Evolutionary conservation across 345 rosid species (phyloP).

Genomic region (Arabis alpina): DNA sequence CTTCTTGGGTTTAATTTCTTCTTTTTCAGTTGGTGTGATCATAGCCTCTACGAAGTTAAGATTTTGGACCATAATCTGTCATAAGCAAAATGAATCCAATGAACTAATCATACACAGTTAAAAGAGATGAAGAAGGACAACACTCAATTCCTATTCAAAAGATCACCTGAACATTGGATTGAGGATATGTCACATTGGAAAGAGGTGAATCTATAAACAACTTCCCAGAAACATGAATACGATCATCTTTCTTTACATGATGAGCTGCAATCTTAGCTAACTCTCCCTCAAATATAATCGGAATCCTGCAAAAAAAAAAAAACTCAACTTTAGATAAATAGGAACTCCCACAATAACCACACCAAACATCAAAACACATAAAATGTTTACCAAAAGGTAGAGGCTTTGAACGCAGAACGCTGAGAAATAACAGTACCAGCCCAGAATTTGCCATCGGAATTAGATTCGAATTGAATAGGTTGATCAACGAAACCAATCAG

Average conservation of each 20-base stretch:
- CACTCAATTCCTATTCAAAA: not conserved
- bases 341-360: not conserved
- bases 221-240: constrained; percentile 63
- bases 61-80: constrained; percentile 68
- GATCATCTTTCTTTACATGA: constrained; percentile 67
- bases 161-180: constrained; percentile 61
- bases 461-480: constrained; percentile 51
- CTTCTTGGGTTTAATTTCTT: constrained; percentile 21
- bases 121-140: not conserved
- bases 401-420: constrained; percentile 43
- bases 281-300: constrained; percentile 72
- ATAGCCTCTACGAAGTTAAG: constrained; percentile 59
- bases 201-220: constrained; percentile 57
- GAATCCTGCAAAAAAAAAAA: constrained; percentile 55
- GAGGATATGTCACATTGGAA: constrained; percentile 39
- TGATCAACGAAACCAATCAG: constrained; percentile 53
- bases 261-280: constrained; percentile 68
- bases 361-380: not conserved
- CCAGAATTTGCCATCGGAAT: constrained; percentile 56
- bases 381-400: constrained; percentile 41
- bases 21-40: constrained; percentile 3
- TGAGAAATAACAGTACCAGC: constrained; percentile 67
- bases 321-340: not conserved
- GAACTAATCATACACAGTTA: not conserved
- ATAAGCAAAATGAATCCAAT: constrained; percentile 13